phyloP scores from a whole-genome alignment of 768 basidiomycete species.

The Gloeostereum incarnatum region DNA sequence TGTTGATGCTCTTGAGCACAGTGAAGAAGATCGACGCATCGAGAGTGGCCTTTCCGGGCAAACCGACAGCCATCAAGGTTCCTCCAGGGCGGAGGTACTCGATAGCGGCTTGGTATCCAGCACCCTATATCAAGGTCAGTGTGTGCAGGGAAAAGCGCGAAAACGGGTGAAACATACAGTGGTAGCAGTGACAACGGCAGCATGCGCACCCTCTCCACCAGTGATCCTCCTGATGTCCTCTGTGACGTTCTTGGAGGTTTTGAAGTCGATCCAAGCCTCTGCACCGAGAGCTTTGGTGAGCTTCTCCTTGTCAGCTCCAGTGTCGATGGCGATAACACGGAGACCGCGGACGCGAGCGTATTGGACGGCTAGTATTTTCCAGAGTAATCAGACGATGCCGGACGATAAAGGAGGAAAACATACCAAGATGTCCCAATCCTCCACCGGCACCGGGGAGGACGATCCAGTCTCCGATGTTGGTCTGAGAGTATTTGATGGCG shows the following conservation, averaged over 20 bases:
- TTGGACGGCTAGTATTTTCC: conserved; percentile 56
- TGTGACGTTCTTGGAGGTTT: conserved; percentile 53
- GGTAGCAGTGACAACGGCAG: conserved; percentile 52
- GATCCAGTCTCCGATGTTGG: conserved; percentile 43
- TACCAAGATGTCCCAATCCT: conserved; percentile 76
- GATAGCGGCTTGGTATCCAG: conserved; percentile 43
- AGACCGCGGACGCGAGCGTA: conserved; percentile 73
- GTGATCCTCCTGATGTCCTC: conserved; percentile 53
- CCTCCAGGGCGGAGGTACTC: conserved; percentile 71
- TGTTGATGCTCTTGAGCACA: conserved; percentile 51
- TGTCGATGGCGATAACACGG: conserved; percentile 73
- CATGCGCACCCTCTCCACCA: conserved; percentile 65
- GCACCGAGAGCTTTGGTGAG: conserved; percentile 57
- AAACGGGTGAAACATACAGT: conserved; percentile 17
- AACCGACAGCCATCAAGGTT: conserved; percentile 68
- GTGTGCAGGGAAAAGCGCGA: not conserved
- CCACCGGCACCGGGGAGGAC: conserved; percentile 56
- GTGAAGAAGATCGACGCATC: conserved; percentile 63
- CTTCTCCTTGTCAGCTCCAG: conserved; percentile 61
- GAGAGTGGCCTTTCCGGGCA: conserved; percentile 54
- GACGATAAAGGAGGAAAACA: no score
- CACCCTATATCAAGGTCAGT: conserved; percentile 12
- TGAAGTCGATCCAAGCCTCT: conserved; percentile 76
- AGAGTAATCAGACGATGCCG: no score
- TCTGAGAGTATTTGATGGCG: conserved; percentile 50